Conservation (phyloP, 2,329 filamentous ascomycete genomes). For the Magnaporthiopsis poae region DNA sequence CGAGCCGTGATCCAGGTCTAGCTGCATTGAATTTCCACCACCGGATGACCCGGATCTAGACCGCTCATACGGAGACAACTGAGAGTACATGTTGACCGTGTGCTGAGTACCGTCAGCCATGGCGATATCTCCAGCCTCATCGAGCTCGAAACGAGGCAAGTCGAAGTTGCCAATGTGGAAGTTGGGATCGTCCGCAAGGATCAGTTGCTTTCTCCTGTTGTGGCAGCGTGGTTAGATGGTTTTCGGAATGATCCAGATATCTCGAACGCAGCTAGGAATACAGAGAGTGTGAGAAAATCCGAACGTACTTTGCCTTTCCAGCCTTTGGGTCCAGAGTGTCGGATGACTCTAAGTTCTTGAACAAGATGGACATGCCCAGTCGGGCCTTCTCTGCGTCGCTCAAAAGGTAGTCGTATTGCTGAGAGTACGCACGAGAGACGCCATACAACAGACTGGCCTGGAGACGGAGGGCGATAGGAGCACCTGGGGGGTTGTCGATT, state of each 20-base stretch:
- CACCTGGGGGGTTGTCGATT: slow-evolving; percentile 67
- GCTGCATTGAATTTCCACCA: slow-evolving; percentile 9
- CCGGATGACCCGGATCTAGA: slow-evolving; percentile 20
- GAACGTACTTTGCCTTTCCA: slow-evolving; percentile 60
- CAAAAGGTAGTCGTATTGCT: slow-evolving; percentile 81
- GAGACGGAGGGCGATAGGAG: slow-evolving; percentile 79
- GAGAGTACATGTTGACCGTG: slow-evolving; percentile 30
- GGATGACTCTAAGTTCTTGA: slow-evolving; percentile 42
- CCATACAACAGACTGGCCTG: slow-evolving; percentile 84
- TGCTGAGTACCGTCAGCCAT: slow-evolving; percentile 26
- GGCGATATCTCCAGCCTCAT: slow-evolving; percentile 24
- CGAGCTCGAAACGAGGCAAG: slow-evolving; percentile 48
- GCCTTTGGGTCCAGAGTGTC: slow-evolving; percentile 60
- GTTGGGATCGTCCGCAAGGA: slow-evolving; percentile 70
- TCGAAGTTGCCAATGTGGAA: slow-evolving; percentile 58
- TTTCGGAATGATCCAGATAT: slow-evolving; percentile 9
- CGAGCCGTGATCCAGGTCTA: slow-evolving; percentile 12
- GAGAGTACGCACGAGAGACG: slow-evolving; percentile 71
- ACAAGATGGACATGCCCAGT: slow-evolving; percentile 59
- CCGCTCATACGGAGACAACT: slow-evolving; percentile 34
- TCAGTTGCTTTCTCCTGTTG: slow-evolving; percentile 60
- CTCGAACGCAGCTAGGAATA: no score
- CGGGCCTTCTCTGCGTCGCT: slow-evolving; percentile 68
- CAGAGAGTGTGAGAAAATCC: neutral
- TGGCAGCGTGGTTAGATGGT: neutral